Evolutionary conservation across 2,329 filamentous ascomycete genomes (phyloP).

Genomic region (Monosporascus sp.): DNA sequence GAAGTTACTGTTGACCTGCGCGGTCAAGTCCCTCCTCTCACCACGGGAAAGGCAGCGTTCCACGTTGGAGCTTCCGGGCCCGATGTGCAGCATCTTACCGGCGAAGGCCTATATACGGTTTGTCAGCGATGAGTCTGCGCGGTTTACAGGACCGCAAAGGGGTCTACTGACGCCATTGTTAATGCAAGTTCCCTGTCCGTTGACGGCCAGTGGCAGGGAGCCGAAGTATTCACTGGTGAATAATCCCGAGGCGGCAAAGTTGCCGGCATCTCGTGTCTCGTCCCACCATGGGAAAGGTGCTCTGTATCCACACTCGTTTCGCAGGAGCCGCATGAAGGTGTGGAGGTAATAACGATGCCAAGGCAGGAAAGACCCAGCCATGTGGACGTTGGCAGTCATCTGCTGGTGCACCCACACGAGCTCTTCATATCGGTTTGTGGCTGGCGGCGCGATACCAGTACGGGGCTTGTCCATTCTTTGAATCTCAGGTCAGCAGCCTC

Average conservation of each 20-base stretch:
- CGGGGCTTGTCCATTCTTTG: slow-evolving; percentile 14
- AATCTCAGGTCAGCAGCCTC: neutral
- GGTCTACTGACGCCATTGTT: slow-evolving; percentile 17
- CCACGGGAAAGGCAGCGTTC: slow-evolving; percentile 2
- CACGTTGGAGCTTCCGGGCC: slow-evolving; percentile 13
- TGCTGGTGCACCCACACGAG: slow-evolving; percentile 26
- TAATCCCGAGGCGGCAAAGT: slow-evolving; percentile 21
- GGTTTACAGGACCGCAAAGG: neutral
- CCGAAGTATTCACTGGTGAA: slow-evolving; percentile 26
- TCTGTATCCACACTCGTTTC: slow-evolving; percentile 27
- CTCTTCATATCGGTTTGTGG: slow-evolving; percentile 28
- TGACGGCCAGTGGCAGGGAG: slow-evolving; percentile 15
- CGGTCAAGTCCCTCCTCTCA: neutral
- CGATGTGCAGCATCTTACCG: slow-evolving; percentile 12
- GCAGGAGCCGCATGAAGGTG: slow-evolving; percentile 24
- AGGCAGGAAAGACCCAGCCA: slow-evolving; percentile 24
- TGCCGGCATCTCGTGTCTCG: slow-evolving; percentile 28
- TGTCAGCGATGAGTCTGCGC: slow-evolving; percentile 1
- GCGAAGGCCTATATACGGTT: slow-evolving; percentile 14
- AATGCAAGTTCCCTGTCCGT: slow-evolving; percentile 22
- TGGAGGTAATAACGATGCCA: slow-evolving; percentile 29
- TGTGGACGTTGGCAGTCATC: slow-evolving; percentile 27
- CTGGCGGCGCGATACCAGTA: slow-evolving; percentile 18
- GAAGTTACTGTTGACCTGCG: slow-evolving; percentile 4
- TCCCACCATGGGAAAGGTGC: slow-evolving; percentile 29